Base-by-base conservation (phyloP, 2,329 filamentous ascomycete genomes). In the Fusarium tupiense region DNA sequence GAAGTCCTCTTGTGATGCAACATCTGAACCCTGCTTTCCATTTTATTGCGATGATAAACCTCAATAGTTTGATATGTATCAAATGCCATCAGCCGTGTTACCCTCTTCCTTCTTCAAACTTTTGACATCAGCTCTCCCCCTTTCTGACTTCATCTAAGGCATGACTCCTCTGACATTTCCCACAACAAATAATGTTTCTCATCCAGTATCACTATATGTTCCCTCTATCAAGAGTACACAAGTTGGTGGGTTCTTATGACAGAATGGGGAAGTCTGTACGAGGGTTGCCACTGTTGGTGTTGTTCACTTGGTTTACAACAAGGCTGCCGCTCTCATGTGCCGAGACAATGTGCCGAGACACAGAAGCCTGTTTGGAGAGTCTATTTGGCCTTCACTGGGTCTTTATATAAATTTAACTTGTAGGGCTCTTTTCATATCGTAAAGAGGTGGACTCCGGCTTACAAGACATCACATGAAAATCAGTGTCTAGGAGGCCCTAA, bases 291-390 rank as follows among this genome's bases (percentile, higher is more conserved):
- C 29, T 33, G 47, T 17, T 50, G 10, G 10, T 19, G 14, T 33
- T 50, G 5, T 6, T 31, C 16, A 19, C 47, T 8, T 50, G 20
- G 47, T 13, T n/a, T 7, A 50, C 14, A 5, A 11, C 1, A n/a
- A 19, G 20, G 29, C 16, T 50, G 10, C 2, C 0, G 1, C 22
- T 33, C 8, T n/a, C 47, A n/a, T 9, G 11, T n/a, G 22, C 16
- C 20, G 1, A n/a, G 22, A 4, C 0, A n/a, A n/a, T 9, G 11
- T n/a, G 22, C 16, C 20, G 1, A n/a, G 22, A 4, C 0, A n/a
- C 47, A n/a, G 11, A n/a, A 33, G 3, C 3, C 3, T 13, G 5
- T 19, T 0, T 13, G 11, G 11, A 31, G 2, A n/a, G 4, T 17
- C 4, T 13, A 0, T 2, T 12, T 33, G 5, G 11, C 3, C 3